Conservation (phyloP, 768 basidiomycete genomes). For the Amanita subjunquillea region DNA sequence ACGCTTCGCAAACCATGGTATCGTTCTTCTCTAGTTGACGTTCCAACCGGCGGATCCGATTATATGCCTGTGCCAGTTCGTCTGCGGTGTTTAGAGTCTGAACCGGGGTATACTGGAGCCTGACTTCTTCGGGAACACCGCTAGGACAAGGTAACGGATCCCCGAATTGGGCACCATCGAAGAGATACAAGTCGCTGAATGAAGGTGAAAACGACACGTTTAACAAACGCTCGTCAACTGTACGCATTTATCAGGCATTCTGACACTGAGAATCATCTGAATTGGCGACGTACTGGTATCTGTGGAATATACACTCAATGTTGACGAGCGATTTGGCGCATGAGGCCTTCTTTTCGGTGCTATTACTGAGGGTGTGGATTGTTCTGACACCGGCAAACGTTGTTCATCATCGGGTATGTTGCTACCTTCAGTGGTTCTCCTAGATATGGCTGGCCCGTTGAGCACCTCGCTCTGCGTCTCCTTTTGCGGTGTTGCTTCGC, state of each 20-base stretch:
- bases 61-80: neutral
- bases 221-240: slow-evolving; percentile 17
- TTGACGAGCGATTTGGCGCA: slow-evolving; percentile 2
- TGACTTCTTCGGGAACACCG: neutral
- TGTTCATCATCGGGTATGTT: neutral
- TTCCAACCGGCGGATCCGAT: neutral
- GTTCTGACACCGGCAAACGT: slow-evolving; percentile 5
- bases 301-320: slow-evolving; percentile 11
- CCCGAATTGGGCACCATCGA: neutral
- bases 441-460: neutral
- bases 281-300: slow-evolving; percentile 7
- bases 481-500: neutral
- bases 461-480: neutral
- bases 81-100: neutral
- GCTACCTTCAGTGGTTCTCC: neutral
- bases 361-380: neutral
- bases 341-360: neutral
- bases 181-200: neutral
- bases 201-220: slow-evolving; percentile 12
- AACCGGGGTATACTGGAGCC: neutral
- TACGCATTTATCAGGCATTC: neutral
- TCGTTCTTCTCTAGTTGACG: slow-evolving; percentile 5
- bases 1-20: neutral
- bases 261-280: neutral
- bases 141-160: too few species aligned